Percentiles rank a stretch among this genome's conserved stretches.
phyloP scores from a whole-genome alignment of 116 monocot genomes.

The Zostera marina region DNA sequence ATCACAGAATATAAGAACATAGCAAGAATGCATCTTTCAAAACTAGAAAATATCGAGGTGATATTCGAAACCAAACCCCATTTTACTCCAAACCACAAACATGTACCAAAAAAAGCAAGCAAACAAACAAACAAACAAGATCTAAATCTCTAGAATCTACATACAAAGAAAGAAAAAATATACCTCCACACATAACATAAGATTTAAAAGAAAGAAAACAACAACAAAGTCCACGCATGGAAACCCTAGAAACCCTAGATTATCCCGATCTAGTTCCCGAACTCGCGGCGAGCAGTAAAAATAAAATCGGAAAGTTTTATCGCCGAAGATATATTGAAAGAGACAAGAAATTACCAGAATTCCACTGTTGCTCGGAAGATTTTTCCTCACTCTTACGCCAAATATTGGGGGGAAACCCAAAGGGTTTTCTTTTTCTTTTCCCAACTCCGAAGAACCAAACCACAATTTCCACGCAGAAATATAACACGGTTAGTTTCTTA shows the following conservation, averaged over 20 bases:
- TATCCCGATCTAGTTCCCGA: conserved; percentile 1
- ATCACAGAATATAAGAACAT: too few relatives aligned
- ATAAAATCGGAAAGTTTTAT: background rate
- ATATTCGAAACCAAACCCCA: too few relatives aligned
- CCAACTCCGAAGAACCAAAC: too few relatives aligned
- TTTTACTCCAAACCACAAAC: too few relatives aligned
- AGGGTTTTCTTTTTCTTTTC: conserved; percentile 3
- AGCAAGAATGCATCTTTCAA: too few relatives aligned
- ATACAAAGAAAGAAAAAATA: background rate
- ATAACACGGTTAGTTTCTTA: conserved; percentile 1
- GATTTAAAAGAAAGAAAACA: conserved; percentile 1
- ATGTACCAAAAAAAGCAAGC: too few relatives aligned
- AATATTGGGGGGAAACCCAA: background rate
- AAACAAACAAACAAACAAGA: background rate
- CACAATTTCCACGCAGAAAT: too few relatives aligned
- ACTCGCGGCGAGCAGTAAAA: conserved; percentile 1
- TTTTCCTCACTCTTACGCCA: too few relatives aligned
- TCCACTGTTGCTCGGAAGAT: background rate
- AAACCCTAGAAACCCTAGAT: background rate
- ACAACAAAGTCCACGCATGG: background rate
- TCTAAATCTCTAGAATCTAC: conserved; percentile 4
- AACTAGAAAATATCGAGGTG: too few relatives aligned
- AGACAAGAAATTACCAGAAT: conserved; percentile 1
- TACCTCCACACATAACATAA: background rate
- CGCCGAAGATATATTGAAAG: background rate